Evolutionary conservation across 352 stramenopile species (phyloP), one percentile per base, ranked within the genome.

Genomic region (Phytophthora lateralis): DNA sequence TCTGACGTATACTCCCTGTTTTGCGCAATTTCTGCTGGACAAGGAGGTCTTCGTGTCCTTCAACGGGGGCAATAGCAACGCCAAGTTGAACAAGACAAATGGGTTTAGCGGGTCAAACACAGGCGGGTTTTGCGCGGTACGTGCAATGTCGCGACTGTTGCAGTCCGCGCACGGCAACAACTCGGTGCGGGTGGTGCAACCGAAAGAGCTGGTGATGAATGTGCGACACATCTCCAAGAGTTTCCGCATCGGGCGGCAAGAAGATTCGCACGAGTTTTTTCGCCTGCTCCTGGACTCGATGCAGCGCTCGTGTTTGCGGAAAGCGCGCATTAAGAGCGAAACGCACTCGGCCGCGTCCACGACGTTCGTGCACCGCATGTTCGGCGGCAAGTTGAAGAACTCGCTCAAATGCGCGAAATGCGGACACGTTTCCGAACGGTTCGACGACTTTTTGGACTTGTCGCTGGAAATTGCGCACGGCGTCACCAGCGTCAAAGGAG

Each of bases 191-290:
- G 80, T 93, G 34, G 55, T 93, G 42, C 85, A 93, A 48, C 88
- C 88, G 4, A 88, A 85, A 51, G 83, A 93, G 29, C 48, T 96
- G 46, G 85, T 95, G 42, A 87, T 91, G 69, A 96, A 95, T 62
- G 74, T 95, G 34, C 84, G 83, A 32, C 86, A 94, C 50, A 65
- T 95, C 20, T 91, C 85, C 39, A 94, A 93, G 61, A 78, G 68
- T 63, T 95, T 97, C 59, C 86, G 88, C 38, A 93, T 96, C 49
- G 89, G 89, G 0, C 80, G 88, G 2, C 88, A 97, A 62, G 90
- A 97, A 63, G 91, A 97, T 61, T 91, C 91, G 47, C 91, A 97
- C 74, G 91, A 97, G 69, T 97, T 97, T 65, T 95, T 97, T 55
- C 80, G 90, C 0, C 56, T 96, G 45, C 65, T 97, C 46, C 61